Percentiles rank a stretch among this genome's conserved stretches.
Conservation (phyloP, 1,284 basidiomycete species). For the Prillingera fragicola region DNA sequence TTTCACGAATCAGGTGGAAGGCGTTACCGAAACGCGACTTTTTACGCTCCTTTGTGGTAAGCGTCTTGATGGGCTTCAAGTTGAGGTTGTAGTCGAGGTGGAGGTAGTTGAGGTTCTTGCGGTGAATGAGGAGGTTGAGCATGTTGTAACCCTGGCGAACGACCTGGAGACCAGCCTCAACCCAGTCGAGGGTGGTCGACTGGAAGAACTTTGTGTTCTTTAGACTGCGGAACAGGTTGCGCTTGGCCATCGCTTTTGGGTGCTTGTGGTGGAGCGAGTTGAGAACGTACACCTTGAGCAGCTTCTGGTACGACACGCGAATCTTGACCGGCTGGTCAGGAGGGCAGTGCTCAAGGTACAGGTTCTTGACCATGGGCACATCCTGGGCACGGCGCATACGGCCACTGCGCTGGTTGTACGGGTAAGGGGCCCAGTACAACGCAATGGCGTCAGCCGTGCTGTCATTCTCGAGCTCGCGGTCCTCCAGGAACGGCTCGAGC, state of each 20-base stretch:
- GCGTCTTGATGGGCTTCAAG: constrained; percentile 90
- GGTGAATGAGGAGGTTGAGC: constrained; percentile 97
- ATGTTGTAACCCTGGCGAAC: constrained; percentile 99
- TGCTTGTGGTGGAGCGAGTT: constrained; percentile 84
- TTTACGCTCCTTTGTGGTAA: constrained; percentile 99
- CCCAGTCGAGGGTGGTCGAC: constrained; percentile 95
- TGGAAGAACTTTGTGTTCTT: constrained; percentile 99
- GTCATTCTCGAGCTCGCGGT: constrained; percentile 79
- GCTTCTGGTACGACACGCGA: constrained; percentile 97
- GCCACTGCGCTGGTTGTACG: constrained; percentile 88
- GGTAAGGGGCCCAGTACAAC: constrained; percentile 97
- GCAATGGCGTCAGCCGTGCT: constrained; percentile 94
- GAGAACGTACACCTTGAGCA: constrained; percentile 91
- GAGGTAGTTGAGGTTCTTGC: constrained; percentile 94
- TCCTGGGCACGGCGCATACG: constrained; percentile 91
- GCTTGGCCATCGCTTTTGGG: constrained; percentile 96
- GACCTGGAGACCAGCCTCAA: constrained; percentile 97
- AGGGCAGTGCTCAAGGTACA: constrained; percentile 97
- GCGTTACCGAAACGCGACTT: constrained; percentile 99
- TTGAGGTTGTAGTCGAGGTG: constrained; percentile 53
- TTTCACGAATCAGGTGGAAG: constrained; percentile 93
- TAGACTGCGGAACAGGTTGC: constrained; percentile 90
- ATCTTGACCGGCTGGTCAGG: constrained; percentile 96
- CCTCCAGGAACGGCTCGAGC: constrained; percentile 75
- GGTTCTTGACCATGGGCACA: constrained; percentile 91